phyloP scores from a whole-genome alignment of 148 eudicot genomes.

The Suaeda aralocaspica region DNA sequence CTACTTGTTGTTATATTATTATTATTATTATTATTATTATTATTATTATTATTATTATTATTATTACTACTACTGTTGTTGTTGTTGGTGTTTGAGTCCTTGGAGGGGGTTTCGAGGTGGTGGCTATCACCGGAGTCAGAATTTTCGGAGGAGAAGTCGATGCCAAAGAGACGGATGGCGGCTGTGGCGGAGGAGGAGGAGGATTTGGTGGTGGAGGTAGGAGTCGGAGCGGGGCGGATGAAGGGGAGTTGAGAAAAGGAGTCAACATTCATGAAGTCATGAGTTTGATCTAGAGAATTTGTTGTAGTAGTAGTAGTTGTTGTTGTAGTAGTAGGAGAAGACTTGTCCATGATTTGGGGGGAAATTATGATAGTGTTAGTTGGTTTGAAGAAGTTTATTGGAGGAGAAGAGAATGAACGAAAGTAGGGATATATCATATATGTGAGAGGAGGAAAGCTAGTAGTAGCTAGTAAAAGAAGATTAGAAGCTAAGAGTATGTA shows the following conservation, averaged over 20 bases:
- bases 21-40: slow-evolving; percentile 10
- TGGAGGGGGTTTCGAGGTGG: slow-evolving; percentile 3
- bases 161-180: slow-evolving; percentile 69
- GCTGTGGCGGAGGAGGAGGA: slow-evolving; percentile 23
- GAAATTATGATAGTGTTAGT: background rate
- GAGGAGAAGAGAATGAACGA: background rate
- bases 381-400: slow-evolving; percentile 1
- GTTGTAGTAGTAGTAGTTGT: slow-evolving; percentile 3
- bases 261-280: slow-evolving; percentile 89
- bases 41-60: slow-evolving; percentile 12
- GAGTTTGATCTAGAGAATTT: slow-evolving; percentile 43
- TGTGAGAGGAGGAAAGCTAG: background rate
- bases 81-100: slow-evolving; percentile 12
- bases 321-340: slow-evolving; percentile 6
- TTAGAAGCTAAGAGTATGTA: no score
- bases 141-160: slow-evolving; percentile 45
- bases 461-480: no score
- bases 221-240: slow-evolving; percentile 48
- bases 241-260: slow-evolving; percentile 93
- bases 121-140: slow-evolving; percentile 15
- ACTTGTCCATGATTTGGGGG: slow-evolving; percentile 45
- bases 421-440: background rate
- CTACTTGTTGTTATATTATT: background rate
- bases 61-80: background rate
- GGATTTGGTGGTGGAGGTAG: slow-evolving; percentile 33